These are phyloP conservation scores for Caloboletus inedulis DNA, from an alignment of 1,284 basidiomycete genomes.

Conservation along the genomic window DNA sequence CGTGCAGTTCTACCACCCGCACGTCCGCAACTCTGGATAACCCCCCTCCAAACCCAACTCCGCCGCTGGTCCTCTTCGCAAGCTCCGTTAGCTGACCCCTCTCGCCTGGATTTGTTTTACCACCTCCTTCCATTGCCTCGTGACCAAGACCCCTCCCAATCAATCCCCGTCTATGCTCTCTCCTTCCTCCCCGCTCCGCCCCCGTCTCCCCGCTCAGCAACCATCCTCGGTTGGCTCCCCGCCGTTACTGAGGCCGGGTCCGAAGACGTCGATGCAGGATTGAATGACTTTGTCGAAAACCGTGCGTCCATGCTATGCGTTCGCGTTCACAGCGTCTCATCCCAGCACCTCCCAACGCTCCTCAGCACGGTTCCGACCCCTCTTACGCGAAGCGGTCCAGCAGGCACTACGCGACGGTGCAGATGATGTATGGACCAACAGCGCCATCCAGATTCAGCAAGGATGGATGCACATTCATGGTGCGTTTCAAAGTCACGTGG, in stretches of 20 bases:
- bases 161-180: slow-evolving; percentile 54
- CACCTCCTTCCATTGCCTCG: slow-evolving; percentile 56
- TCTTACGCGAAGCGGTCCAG: slow-evolving; percentile 59
- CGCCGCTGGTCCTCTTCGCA: slow-evolving; percentile 19
- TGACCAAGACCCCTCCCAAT: slow-evolving; percentile 43
- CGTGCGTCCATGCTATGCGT: slow-evolving; percentile 39
- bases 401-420: slow-evolving; percentile 50
- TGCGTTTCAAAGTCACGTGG: slow-evolving; percentile 29
- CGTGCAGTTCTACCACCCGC: neutral
- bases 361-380: slow-evolving; percentile 53
- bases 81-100: slow-evolving; percentile 42
- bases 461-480: slow-evolving; percentile 87
- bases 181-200: slow-evolving; percentile 55
- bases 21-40: slow-evolving; percentile 3
- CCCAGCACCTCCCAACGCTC: neutral
- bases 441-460: slow-evolving; percentile 58
- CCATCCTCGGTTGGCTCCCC: slow-evolving; percentile 69
- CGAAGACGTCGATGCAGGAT: slow-evolving; percentile 43
- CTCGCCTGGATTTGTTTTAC: slow-evolving; percentile 64
- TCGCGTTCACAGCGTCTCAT: neutral
- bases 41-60: slow-evolving; percentile 3
- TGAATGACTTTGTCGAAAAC: slow-evolving; percentile 70
- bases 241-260: slow-evolving; percentile 37
- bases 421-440: slow-evolving; percentile 65
- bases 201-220: slow-evolving; percentile 42